Evolutionary conservation across 345 rosid species (phyloP).

Genomic region (Gossypium ekmanianum): DNA sequence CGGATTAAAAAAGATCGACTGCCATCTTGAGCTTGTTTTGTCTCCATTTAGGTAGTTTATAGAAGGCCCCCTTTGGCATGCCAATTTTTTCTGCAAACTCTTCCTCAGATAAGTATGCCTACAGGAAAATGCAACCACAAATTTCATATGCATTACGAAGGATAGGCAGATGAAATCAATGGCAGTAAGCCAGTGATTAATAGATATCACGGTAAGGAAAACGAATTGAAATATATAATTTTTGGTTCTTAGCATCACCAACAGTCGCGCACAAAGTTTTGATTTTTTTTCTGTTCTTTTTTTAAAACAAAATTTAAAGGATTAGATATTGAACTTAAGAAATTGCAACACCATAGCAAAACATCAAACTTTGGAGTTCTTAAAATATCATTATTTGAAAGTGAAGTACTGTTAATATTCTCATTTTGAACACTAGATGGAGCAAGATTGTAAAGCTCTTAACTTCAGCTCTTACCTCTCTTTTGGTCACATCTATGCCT

Average conservation of each 20-base stretch:
- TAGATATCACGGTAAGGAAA: background rate
- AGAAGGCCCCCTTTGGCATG: conserved; percentile 15
- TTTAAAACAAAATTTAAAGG: background rate
- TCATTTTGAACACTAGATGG: background rate
- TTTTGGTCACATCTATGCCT: conserved; percentile 53
- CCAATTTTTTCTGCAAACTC: conserved; percentile 16
- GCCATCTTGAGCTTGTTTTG: conserved; percentile 21
- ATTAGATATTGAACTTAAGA: background rate
- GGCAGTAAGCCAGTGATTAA: background rate
- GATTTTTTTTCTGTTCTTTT: background rate
- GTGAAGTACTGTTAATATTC: background rate
- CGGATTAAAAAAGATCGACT: background rate
- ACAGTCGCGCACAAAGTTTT: background rate
- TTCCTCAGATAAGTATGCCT: conserved; percentile 17
- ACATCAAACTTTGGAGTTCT: background rate
- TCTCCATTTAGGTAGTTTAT: conserved; percentile 16
- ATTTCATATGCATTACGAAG: background rate
- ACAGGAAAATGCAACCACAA: conserved; percentile 4
- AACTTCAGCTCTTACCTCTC: conserved; percentile 48
- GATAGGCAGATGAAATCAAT: background rate
- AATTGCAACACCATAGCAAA: background rate
- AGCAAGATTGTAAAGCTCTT: background rate
- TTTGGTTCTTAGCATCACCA: background rate
- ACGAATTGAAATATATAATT: background rate
- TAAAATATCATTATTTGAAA: background rate